phyloP scores from a whole-genome alignment of 228 moss, liverwort and hornwort genomes.

The Sphagnum fallax region DNA sequence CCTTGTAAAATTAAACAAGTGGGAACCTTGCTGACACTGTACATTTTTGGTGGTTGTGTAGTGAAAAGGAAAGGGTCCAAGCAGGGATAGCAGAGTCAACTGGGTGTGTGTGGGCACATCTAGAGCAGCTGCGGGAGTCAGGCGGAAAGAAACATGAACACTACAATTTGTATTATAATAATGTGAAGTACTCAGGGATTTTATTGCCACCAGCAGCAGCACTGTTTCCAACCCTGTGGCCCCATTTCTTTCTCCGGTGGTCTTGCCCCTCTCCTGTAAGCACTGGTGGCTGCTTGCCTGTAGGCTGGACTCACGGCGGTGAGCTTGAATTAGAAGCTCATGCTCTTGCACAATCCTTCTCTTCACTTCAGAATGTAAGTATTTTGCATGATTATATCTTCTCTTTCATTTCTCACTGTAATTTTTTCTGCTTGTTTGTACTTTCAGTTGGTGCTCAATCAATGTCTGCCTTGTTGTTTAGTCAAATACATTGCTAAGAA shows the following conservation, averaged over 20 bases:
- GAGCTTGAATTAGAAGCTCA: slow-evolving; percentile 84
- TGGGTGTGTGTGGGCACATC: slow-evolving; percentile 76
- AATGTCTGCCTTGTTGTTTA: too few relatives aligned
- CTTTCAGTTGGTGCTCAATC: too few relatives aligned
- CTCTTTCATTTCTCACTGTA: not conserved
- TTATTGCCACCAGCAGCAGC: slow-evolving; percentile 94
- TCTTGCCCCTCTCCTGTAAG: slow-evolving; percentile 71
- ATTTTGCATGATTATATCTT: not conserved
- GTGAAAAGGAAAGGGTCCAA: slow-evolving; percentile 87
- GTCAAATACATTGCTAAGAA: too few relatives aligned
- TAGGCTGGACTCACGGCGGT: slow-evolving; percentile 72
- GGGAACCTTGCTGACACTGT: not conserved
- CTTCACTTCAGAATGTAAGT: slow-evolving; percentile 46
- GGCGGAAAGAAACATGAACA: slow-evolving; percentile 78
- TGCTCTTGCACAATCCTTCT: slow-evolving; percentile 50
- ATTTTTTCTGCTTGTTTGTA: not conserved
- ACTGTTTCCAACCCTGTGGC: slow-evolving; percentile 85
- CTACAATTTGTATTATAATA: slow-evolving; percentile 72
- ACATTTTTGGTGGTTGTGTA: slow-evolving; percentile 17
- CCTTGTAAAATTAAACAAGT: not conserved
- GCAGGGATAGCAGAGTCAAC: slow-evolving; percentile 53
- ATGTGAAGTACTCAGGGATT: slow-evolving; percentile 49
- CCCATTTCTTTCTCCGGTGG: slow-evolving; percentile 90
- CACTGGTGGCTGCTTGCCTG: slow-evolving; percentile 59
- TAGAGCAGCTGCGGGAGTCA: slow-evolving; percentile 53